phyloP scores from a whole-genome alignment of 31 red algal genomes.

The Endocladia muricata region DNA sequence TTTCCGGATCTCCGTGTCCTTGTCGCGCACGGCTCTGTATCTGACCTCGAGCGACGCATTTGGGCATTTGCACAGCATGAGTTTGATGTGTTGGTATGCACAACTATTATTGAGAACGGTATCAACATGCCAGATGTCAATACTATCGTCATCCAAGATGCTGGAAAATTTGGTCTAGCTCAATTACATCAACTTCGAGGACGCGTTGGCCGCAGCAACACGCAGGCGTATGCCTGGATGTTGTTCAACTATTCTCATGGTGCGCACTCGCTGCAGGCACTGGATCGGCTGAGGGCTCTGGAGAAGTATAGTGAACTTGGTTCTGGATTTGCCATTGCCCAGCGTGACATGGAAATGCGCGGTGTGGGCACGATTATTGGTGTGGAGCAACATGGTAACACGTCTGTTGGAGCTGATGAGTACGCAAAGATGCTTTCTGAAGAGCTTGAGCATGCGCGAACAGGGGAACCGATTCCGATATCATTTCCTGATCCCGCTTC shows the following conservation, averaged over 20 bases:
- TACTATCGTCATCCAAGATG: conserved; percentile 89
- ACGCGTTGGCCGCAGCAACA: conserved; percentile 84
- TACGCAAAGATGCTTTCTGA: conserved; percentile 77
- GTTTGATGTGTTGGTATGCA: conserved; percentile 88
- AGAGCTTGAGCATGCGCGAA: conserved; percentile 68
- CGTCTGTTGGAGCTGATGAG: conserved; percentile 66
- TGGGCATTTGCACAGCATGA: conserved; percentile 72
- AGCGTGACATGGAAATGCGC: conserved; percentile 97
- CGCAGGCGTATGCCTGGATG: conserved; percentile 86
- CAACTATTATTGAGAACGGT: conserved; percentile 98
- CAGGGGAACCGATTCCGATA: conserved; percentile 45
- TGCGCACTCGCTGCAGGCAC: not conserved
- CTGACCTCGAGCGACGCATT: conserved; percentile 82
- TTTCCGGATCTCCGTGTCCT: conserved; percentile 72
- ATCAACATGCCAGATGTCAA: conserved; percentile 96
- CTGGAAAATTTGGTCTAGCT: conserved; percentile 82
- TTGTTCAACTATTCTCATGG: conserved; percentile 26
- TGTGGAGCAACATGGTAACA: conserved; percentile 86
- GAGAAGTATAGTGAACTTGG: conserved; percentile 70
- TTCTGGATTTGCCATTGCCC: conserved; percentile 85
- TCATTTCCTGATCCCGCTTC: conserved; percentile 10
- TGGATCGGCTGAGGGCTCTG: conserved; percentile 65
- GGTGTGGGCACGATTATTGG: conserved; percentile 92
- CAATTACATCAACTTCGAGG: conserved; percentile 98
- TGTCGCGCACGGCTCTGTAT: conserved; percentile 65